Conservation (phyloP, 306 rosid species). For the Heteromeles arbutifolia region DNA sequence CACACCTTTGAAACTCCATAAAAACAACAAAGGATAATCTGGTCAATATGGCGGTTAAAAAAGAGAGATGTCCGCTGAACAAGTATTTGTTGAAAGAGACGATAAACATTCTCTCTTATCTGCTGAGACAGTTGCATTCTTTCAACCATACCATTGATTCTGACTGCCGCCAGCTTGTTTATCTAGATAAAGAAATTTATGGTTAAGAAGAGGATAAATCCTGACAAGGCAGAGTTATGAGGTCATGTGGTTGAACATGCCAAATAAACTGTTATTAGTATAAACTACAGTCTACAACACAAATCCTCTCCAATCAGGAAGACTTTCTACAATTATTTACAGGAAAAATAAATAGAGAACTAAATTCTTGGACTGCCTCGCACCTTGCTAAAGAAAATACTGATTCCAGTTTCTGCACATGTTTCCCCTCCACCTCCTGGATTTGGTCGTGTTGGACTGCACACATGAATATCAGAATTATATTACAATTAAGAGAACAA, state of each 20-base stretch:
- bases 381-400: slow-evolving; percentile 92
- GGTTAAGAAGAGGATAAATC: background rate
- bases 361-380: background rate
- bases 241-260: background rate
- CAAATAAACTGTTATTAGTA: background rate
- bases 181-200: slow-evolving; percentile 42
- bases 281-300: background rate
- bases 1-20: slow-evolving; percentile 92
- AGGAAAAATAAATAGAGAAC: background rate
- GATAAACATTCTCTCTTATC: slow-evolving; percentile 82
- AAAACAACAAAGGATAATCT: slow-evolving; percentile 89
- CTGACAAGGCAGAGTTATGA: background rate
- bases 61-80: slow-evolving; percentile 72
- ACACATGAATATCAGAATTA: slow-evolving; percentile 17
- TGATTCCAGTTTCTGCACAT: slow-evolving; percentile 94
- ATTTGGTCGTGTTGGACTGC: slow-evolving; percentile 96
- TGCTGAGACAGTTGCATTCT: slow-evolving; percentile 84
- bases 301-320: background rate
- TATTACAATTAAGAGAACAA: background rate
- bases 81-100: slow-evolving; percentile 85
- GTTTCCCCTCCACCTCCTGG: slow-evolving; percentile 99
- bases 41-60: slow-evolving; percentile 93
- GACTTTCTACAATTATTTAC: slow-evolving; percentile 1
- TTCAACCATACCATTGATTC: slow-evolving; percentile 97
- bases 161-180: slow-evolving; percentile 88